Percentiles rank a stretch among this genome's conserved stretches.
phyloP scores from a whole-genome alignment of 192 early-diverging fungal species.

The Thamnidium elegans region DNA sequence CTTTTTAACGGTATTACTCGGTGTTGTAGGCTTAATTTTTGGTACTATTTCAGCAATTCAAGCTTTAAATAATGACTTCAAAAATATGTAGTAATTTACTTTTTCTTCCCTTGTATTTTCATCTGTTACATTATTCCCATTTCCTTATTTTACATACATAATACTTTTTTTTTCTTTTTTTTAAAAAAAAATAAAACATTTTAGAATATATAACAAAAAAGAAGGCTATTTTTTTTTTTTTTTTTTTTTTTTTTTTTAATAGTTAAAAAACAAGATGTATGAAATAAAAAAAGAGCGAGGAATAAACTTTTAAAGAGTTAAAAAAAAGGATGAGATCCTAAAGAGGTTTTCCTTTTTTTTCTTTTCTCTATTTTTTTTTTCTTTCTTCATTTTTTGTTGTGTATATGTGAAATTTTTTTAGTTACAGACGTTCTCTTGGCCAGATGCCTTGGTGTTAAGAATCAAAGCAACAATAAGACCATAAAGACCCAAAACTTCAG shows the following conservation, averaged over 20 bases:
- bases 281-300: too few relatives aligned
- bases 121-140: neutral
- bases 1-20: slow-evolving; percentile 20
- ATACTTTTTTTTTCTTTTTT: neutral
- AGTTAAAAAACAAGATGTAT: too few relatives aligned
- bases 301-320: too few relatives aligned
- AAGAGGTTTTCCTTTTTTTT: too few relatives aligned
- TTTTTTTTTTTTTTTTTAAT: neutral
- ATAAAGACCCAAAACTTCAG: slow-evolving; percentile 97
- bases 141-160: neutral
- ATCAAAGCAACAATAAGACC: slow-evolving; percentile 97
- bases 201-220: too few relatives aligned
- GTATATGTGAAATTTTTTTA: neutral
- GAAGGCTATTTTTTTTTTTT: neutral
- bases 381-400: neutral
- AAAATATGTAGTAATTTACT: neutral
- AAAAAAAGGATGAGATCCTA: too few relatives aligned
- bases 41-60: slow-evolving; percentile 27
- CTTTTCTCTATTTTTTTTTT: neutral
- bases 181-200: neutral
- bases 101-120: neutral
- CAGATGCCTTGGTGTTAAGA: slow-evolving; percentile 86
- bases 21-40: slow-evolving; percentile 31
- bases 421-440: slow-evolving; percentile 1
- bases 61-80: slow-evolving; percentile 22